These are phyloP conservation scores for Zygosaccharomyces rouxii DNA, from an alignment of 805 yeast species.

Conservation along the genomic window DNA sequence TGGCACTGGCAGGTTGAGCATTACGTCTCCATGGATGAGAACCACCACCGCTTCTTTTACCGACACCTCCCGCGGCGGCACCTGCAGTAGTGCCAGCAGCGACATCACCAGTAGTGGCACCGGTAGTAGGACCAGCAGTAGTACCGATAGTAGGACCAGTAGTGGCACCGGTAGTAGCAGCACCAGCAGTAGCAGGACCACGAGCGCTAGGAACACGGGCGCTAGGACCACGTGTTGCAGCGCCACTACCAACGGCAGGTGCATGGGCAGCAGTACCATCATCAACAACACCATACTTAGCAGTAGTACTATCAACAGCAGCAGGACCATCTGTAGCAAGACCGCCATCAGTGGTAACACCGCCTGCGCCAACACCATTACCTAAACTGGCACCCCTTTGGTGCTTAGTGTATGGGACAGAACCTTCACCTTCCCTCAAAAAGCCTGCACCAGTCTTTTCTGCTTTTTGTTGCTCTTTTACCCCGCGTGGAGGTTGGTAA, in stretches of 20 bases:
- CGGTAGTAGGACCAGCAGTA: background rate
- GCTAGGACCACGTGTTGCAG: background rate
- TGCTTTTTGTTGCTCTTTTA: background rate
- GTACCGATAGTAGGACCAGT: background rate
- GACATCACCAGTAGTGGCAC: background rate
- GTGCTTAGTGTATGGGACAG: background rate
- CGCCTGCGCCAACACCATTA: background rate
- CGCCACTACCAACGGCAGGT: background rate
- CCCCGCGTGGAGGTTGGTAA: conserved; percentile 23
- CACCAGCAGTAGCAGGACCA: background rate
- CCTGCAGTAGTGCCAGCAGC: background rate
- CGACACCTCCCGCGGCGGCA: background rate
- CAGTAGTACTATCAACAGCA: background rate
- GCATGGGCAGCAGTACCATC: background rate
- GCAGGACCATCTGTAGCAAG: background rate
- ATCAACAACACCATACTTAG: background rate
- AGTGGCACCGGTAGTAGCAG: background rate
- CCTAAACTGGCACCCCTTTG: background rate
- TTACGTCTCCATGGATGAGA: background rate
- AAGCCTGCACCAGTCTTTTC: background rate
- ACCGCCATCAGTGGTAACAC: background rate
- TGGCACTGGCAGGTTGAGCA: background rate
- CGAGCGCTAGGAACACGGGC: background rate
- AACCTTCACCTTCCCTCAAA: background rate
- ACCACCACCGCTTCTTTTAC: background rate